phyloP scores from a whole-genome alignment of 805 yeast genomes.

The Myxozyma monticola region DNA sequence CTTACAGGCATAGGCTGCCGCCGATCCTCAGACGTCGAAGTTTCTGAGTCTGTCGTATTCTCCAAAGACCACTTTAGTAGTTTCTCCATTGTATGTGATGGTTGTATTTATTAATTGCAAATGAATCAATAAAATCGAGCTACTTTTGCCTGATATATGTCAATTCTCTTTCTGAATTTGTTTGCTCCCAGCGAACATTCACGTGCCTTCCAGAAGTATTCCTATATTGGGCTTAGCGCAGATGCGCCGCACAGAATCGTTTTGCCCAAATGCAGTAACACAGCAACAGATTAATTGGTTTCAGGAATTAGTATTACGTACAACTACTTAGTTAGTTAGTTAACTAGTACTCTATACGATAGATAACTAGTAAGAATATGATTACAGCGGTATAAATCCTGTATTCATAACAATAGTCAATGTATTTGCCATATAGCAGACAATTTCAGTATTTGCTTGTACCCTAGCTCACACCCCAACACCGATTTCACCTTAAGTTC shows the following conservation, averaged over 20 bases:
- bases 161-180: background rate
- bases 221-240: background rate
- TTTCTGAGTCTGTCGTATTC: slow-evolving; percentile 63
- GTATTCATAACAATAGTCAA: too few relatives aligned
- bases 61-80: slow-evolving; percentile 89
- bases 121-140: background rate
- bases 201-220: slow-evolving; percentile 12
- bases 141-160: background rate
- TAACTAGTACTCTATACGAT: background rate
- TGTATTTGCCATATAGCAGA: too few relatives aligned
- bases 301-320: background rate
- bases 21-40: slow-evolving; percentile 60
- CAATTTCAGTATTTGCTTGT: too few relatives aligned
- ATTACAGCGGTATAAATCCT: background rate
- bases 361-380: background rate
- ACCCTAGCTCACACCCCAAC: too few relatives aligned
- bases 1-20: slow-evolving; percentile 55
- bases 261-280: background rate
- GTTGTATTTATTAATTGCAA: background rate
- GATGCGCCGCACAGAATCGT: background rate
- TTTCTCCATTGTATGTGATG: slow-evolving; percentile 66
- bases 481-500: too few relatives aligned
- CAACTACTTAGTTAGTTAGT: background rate
- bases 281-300: background rate
- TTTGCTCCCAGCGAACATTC: slow-evolving; percentile 11